A percentile compares a stretch with the other conserved stretches of the same genome.
Evolutionary conservation across 495 filamentous ascomycete genomes (phyloP).

Genomic region (Friedmanniomyces endolithicus): DNA sequence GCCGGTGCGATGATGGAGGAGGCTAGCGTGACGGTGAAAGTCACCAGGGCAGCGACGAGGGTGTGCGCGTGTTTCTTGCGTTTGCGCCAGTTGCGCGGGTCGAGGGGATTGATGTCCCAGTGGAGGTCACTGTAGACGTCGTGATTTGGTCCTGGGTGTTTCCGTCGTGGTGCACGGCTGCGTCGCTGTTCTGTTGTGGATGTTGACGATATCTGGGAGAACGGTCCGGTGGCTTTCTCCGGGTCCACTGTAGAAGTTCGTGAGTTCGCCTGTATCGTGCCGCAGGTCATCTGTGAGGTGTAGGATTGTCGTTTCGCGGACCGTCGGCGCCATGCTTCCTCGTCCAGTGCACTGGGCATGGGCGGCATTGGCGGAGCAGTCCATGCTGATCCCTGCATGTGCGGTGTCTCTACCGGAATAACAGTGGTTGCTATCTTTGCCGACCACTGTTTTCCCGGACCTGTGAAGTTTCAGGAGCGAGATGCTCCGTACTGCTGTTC

Average conservation of each 20-base stretch:
- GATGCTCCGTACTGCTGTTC: conserved; percentile 3
- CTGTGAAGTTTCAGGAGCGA: not conserved
- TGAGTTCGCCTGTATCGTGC: not conserved
- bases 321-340: not conserved
- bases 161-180: not conserved
- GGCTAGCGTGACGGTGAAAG: conserved; percentile 2
- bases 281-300: not conserved
- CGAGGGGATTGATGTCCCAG: not conserved
- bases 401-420: not conserved
- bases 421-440: not conserved
- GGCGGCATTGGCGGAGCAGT: not conserved
- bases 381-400: not conserved
- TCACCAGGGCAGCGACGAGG: not conserved
- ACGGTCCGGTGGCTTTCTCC: not conserved
- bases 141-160: not conserved
- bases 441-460: not conserved
- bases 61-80: not conserved
- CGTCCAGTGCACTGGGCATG: not conserved
- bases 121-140: not conserved
- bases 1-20: conserved; percentile 14
- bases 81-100: not conserved
- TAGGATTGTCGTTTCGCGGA: not conserved
- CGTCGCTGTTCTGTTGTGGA: not conserved
- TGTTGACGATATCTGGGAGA: not conserved
- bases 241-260: not conserved